Evolutionary conservation across 768 basidiomycete genomes (phyloP).

Genomic region (Pilatotrama ljubarskyi): DNA sequence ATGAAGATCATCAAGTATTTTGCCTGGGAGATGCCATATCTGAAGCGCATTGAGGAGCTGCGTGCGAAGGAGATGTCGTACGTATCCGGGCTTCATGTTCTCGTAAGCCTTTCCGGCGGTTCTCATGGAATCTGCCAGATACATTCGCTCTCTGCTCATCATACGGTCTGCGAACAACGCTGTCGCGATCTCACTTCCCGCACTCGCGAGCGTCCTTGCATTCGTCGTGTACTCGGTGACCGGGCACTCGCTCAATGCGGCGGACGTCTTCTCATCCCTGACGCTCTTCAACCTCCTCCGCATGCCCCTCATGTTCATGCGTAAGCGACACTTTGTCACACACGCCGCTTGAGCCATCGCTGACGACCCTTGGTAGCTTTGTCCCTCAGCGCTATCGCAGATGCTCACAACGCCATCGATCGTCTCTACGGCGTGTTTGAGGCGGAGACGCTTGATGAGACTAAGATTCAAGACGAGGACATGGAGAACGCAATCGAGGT

Average conservation of each 20-base stretch:
- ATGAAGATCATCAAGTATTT: slow-evolving; percentile 95
- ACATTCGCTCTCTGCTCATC: slow-evolving; percentile 66
- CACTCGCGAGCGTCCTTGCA: slow-evolving; percentile 74
- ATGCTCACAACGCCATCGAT: slow-evolving; percentile 77
- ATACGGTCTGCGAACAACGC: slow-evolving; percentile 68
- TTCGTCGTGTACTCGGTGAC: slow-evolving; percentile 77
- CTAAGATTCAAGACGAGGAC: slow-evolving; percentile 50
- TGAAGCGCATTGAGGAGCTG: slow-evolving; percentile 69
- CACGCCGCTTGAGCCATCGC: not conserved
- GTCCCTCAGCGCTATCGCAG: slow-evolving; percentile 76
- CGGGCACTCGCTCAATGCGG: slow-evolving; percentile 68
- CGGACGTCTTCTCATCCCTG: slow-evolving; percentile 80
- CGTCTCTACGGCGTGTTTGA: slow-evolving; percentile 82
- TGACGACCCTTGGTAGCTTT: slow-evolving; percentile 44
- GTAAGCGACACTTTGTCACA: slow-evolving; percentile 30
- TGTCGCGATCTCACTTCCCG: slow-evolving; percentile 70
- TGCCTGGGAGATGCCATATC: slow-evolving; percentile 83
- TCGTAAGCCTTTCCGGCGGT: slow-evolving; percentile 1
- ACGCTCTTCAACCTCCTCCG: slow-evolving; percentile 83
- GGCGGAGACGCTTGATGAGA: slow-evolving; percentile 72
- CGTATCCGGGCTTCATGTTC: slow-evolving; percentile 26
- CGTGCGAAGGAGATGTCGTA: slow-evolving; percentile 72
- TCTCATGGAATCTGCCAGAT: slow-evolving; percentile 35
- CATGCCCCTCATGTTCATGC: slow-evolving; percentile 75
- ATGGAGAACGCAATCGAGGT: slow-evolving; percentile 68